A percentile compares a stretch with the other conserved stretches of the same genome.
Evolutionary conservation across 2,329 filamentous ascomycete genomes (phyloP).

Genomic region (Capronia americana): DNA sequence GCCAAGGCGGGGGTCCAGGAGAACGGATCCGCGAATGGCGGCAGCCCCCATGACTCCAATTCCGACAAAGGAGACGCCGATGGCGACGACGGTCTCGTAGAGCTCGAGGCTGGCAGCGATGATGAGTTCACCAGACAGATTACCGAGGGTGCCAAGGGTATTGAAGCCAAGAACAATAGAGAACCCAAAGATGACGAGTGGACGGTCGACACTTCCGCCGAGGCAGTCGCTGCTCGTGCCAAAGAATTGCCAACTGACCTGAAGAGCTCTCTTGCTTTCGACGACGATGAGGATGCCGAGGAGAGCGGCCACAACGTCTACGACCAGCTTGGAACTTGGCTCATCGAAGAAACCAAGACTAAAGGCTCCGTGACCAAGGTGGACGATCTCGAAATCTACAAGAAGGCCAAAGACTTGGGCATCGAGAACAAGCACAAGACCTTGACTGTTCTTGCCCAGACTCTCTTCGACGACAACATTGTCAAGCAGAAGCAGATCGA

Average conservation of each 20-base stretch:
- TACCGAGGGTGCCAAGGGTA: slow-evolving; percentile 71
- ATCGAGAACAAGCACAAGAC: slow-evolving; percentile 96
- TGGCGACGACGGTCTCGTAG: slow-evolving; percentile 69
- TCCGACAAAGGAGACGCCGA: slow-evolving; percentile 66
- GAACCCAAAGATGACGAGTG: slow-evolving; percentile 86
- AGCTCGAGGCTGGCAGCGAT: slow-evolving; percentile 78
- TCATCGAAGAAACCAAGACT: slow-evolving; percentile 73
- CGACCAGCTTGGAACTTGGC: slow-evolving; percentile 92
- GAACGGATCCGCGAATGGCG: slow-evolving; percentile 62
- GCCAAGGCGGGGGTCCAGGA: slow-evolving; percentile 69
- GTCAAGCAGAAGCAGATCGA: slow-evolving; percentile 75
- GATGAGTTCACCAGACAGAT: slow-evolving; percentile 86
- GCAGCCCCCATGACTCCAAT: slow-evolving; percentile 70
- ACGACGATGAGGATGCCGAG: slow-evolving; percentile 79
- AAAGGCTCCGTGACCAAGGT: slow-evolving; percentile 77
- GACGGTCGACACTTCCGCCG: slow-evolving; percentile 95
- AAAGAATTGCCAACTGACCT: slow-evolving; percentile 92
- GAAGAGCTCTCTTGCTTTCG: slow-evolving; percentile 86
- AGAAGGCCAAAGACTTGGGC: slow-evolving; percentile 95
- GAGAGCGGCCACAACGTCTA: slow-evolving; percentile 81
- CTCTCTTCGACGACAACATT: slow-evolving; percentile 90
- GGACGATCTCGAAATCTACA: slow-evolving; percentile 87
- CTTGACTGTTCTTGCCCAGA: slow-evolving; percentile 87
- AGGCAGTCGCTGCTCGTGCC: slow-evolving; percentile 91
- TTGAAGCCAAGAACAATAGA: slow-evolving; percentile 66